phyloP scores from a whole-genome alignment of 2,329 filamentous ascomycete species.

The Lachnum nothofagi region DNA sequence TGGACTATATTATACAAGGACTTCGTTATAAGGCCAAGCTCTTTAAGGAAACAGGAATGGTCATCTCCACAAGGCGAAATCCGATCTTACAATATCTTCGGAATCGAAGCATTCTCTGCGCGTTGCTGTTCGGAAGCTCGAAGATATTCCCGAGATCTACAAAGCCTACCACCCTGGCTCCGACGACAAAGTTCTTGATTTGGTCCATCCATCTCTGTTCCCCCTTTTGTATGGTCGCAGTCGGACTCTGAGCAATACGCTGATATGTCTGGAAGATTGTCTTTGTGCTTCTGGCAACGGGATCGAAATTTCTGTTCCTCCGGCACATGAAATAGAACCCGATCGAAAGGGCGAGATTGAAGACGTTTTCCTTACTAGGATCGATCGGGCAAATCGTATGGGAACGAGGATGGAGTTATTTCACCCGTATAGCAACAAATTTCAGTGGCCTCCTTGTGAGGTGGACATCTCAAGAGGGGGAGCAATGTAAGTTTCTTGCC shows the following conservation, averaged over 20 bases:
- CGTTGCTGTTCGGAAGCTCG: conserved; percentile 42
- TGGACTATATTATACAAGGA: conserved; percentile 27
- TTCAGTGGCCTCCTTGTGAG: conserved; percentile 43
- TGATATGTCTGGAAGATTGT: conserved; percentile 23
- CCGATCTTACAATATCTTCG: conserved; percentile 42
- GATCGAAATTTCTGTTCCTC: conserved; percentile 10
- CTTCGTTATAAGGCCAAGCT: conserved; percentile 20
- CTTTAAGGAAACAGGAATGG: conserved; percentile 16
- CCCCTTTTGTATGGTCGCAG: conserved; percentile 52
- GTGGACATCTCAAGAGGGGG: conserved; percentile 29
- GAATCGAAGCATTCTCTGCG: conserved; percentile 40
- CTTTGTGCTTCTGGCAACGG: conserved; percentile 13
- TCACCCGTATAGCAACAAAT: conserved; percentile 23
- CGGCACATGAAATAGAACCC: conserved; percentile 1
- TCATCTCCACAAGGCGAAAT: conserved; percentile 43
- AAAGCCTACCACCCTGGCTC: conserved; percentile 60
- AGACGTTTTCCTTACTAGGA: too few species aligned
- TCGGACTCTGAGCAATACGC: conserved; percentile 34
- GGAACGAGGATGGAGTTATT: too few species aligned
- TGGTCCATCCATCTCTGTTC: conserved; percentile 61
- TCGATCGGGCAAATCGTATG: too few species aligned
- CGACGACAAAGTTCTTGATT: conserved; percentile 52
- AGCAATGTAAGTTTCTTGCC: conserved; percentile 16
- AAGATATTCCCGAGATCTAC: conserved; percentile 44
- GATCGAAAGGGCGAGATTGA: neutral